Evolutionary conservation across 208 protist genomes (phyloP).

Genomic region (Wallacemonas sp.): DNA sequence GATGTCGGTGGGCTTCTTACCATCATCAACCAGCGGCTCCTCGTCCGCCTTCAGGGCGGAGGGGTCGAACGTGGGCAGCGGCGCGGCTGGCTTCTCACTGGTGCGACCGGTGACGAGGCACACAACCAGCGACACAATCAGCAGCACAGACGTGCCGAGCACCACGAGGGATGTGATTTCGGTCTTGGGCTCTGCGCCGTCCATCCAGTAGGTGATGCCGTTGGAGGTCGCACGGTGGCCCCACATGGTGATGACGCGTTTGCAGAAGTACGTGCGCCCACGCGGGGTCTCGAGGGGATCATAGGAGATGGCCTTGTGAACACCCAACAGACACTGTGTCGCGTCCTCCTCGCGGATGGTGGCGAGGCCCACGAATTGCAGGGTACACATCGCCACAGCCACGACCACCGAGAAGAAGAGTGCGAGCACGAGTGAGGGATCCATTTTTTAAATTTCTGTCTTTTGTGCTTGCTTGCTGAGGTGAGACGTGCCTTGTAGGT

Average conservation of each 20-base stretch:
- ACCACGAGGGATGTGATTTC: not conserved
- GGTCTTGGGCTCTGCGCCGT: constrained; percentile 8
- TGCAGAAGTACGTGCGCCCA: not conserved
- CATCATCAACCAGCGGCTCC: too few species aligned
- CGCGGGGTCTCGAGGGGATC: too few species aligned
- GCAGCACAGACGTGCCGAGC: constrained; percentile 1
- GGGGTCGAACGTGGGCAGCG: too few species aligned
- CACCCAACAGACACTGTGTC: not conserved
- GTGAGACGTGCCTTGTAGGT: not conserved
- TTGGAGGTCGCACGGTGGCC: not conserved
- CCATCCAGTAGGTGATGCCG: not conserved
- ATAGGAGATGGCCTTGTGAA: not conserved
- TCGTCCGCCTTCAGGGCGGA: too few species aligned
- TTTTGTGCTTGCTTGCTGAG: not conserved
- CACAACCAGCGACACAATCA: not conserved
- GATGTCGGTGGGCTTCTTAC: not conserved
- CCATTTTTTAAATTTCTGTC: constrained; percentile 5
- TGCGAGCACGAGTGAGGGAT: not conserved
- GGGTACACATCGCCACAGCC: not conserved
- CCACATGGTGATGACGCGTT: constrained; percentile 9
- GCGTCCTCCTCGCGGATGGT: not conserved
- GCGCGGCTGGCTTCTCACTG: too few species aligned
- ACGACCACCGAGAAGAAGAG: constrained; percentile 6
- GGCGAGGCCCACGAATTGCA: constrained; percentile 2
- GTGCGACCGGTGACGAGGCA: not conserved